A percentile compares a stretch with the other conserved stretches of the same genome.
Conservation (phyloP, 768 basidiomycete species). For the Lactarius vividus region DNA sequence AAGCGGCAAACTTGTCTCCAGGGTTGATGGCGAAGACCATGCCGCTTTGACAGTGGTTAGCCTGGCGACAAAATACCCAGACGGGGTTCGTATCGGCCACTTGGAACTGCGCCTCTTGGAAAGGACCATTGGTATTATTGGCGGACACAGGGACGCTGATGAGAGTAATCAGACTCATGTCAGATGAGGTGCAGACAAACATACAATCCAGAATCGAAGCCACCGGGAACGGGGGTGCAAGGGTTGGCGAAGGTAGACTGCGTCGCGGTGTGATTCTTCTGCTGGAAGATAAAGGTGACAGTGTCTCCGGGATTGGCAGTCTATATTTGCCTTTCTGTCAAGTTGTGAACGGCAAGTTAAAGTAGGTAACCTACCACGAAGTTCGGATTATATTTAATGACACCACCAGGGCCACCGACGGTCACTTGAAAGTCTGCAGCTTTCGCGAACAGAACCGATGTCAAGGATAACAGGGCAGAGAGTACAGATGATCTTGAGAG, state of each 20-base stretch:
- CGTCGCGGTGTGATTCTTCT: conserved; percentile 57
- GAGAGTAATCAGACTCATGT: conserved; percentile 30
- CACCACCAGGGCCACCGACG: conserved; percentile 45
- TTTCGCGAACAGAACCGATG: conserved; percentile 36
- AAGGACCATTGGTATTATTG: conserved; percentile 40
- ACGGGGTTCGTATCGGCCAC: conserved; percentile 46
- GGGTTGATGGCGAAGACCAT: conserved; percentile 72
- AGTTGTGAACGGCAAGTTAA: too few species aligned
- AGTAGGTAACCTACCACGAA: conserved; percentile 31
- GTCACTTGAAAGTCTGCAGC: conserved; percentile 43
- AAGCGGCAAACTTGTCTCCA: conserved; percentile 49
- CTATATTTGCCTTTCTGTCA: conserved; percentile 32
- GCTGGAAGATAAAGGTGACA: conserved; percentile 50
- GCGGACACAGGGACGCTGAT: conserved; percentile 48
- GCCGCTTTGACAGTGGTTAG: conserved; percentile 52
- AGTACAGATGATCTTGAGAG: conserved; percentile 29
- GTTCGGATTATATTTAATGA: conserved; percentile 42
- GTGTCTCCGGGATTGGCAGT: conserved; percentile 46
- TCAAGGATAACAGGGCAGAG: conserved; percentile 30
- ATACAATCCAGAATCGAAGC: conserved; percentile 62
- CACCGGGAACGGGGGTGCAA: conserved; percentile 41
- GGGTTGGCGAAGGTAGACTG: conserved; percentile 53
- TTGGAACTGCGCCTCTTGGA: conserved; percentile 45
- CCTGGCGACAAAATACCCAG: conserved; percentile 61
- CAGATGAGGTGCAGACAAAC: conserved; percentile 25